Percentiles rank a stretch among this genome's conserved stretches.
Evolutionary conservation across 202 grass and related monocot genomes (phyloP).

Genomic region (Zizania palustris): DNA sequence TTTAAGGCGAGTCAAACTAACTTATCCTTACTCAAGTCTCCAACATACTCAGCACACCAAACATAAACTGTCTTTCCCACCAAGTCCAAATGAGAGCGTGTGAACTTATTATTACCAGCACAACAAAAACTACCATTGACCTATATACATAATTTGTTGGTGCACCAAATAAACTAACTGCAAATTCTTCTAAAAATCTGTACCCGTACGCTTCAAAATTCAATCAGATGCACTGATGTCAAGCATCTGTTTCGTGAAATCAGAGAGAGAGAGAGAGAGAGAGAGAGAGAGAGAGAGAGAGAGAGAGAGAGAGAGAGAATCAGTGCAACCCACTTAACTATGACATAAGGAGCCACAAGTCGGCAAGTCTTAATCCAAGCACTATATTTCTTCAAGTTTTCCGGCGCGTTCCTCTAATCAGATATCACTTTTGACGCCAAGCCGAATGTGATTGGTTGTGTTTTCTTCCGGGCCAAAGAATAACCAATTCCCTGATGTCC

Average conservation of each 20-base stretch:
- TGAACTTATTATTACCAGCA: slow-evolving; percentile 9
- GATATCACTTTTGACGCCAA: slow-evolving; percentile 1
- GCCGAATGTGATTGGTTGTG: slow-evolving; percentile 34
- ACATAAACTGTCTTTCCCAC: slow-evolving; percentile 19
- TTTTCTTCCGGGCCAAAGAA: slow-evolving; percentile 39
- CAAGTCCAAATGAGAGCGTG: background rate
- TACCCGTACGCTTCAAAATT: background rate
- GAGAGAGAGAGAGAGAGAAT: background rate
- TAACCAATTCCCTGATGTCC: slow-evolving; percentile 41
- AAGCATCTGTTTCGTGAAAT: slow-evolving; percentile 15
- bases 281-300: background rate
- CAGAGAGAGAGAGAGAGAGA: background rate
- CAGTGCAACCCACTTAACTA: slow-evolving; percentile 18
- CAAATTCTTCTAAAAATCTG: slow-evolving; percentile 10
- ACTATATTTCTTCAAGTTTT: slow-evolving; percentile 24
- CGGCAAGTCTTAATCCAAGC: slow-evolving; percentile 22
- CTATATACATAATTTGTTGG: background rate
- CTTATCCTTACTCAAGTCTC: slow-evolving; percentile 30
- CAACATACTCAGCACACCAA: background rate
- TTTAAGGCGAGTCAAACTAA: slow-evolving; percentile 43
- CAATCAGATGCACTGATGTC: slow-evolving; percentile 6
- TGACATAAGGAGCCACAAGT: background rate
- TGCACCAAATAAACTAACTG: slow-evolving; percentile 23
- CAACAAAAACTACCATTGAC: slow-evolving; percentile 26
- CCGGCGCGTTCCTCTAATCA: background rate